Evolutionary conservation across 805 yeast species (phyloP), one percentile per base, ranked within the genome.

Genomic region (Candida piceae): DNA sequence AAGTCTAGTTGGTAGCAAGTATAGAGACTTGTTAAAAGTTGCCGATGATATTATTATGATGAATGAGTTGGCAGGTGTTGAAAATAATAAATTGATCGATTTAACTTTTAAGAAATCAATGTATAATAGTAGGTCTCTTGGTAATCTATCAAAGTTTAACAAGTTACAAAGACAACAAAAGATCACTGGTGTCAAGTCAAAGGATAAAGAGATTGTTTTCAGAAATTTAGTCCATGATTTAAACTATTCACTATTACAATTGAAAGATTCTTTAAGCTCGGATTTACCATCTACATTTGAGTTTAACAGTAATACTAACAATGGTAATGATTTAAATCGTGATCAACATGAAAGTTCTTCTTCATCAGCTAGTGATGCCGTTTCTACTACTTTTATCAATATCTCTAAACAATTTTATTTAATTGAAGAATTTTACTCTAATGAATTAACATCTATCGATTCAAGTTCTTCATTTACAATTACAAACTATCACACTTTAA

Each of bases 41-140:
- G 66, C 66, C 1, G 66, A 63, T 46, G 58, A 63, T 40, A 60
- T 63, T 5, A 57, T 61, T 18, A 43, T 46, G 4, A 60, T 63
- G 66, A 54, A 60, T 37, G 46, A 50, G 4, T 43, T 59, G 24
- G 46, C 59, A 0, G 42, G 25, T 3, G 18, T 26, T 1, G 53
- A 58, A 32, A 60, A 62, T 36, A 39, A 45, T 11, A 31, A 48
- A 27, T 38, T 63, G 24, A 44, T 49, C n/a, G 45, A 51, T 13
- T 36, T 63, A 34, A 45, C 60, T 0, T 62, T 56, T 36, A 37
- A 45, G 18, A 58, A 52, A 35, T 49, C 66, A 3, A 43, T 45
- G 16, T 61, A 61, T 36, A 41, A 48, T 19, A 41, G 41, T 15
- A 51, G 48, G 17, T 35, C 41, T 5, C 39, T 53, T 21, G 20